Base-by-base conservation (phyloP, 169 alveolate species). In the Plasmodium billcollinsi region DNA sequence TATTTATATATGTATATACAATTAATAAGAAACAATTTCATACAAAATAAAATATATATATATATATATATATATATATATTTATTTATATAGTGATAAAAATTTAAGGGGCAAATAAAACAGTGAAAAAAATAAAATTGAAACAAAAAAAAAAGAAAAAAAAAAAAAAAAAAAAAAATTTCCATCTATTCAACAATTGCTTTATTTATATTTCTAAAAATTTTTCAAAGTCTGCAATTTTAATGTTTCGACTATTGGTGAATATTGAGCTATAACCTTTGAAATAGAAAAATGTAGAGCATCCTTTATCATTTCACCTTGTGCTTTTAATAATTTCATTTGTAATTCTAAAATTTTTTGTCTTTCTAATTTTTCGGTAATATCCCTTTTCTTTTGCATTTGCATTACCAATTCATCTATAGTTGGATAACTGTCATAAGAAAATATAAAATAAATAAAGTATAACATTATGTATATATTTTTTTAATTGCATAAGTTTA, bases 331-430 rank as follows among this genome's bases (percentile, higher is more conserved):
- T 52, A 92, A 88, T 71, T 94, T 94, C 86, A 94, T 85, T 74
- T 94, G 92, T 88, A 94, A 90, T 18, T 91, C 92, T 43, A 94
- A 52, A 18, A 92, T 88, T 65, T 86, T 92, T 52, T 94, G 91
- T 20, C 95, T 47, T n/a, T 73, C 93, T 24, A 78, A 66, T 45
- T 91, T 85, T 91, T 94, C 96, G n/a, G 96, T 83, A 50, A 91
- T 94, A 52, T 94, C 96, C 56, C 96, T 66, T 72, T 74, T 94
- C 91, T 92, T 94, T 59, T 94, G 95, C 96, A 94, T 94, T 73
- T 94, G 93, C 96, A 94, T 94, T 59, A 94, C 96, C 49, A 85
- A 92, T 63, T 94, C 96, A 62, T 94, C 96, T 62, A 94, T 93
- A 2, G 96, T 94, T 7, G 96, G 96, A 88, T 94, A 94, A 11